A percentile compares a stretch with the other conserved stretches of the same genome.
These are phyloP conservation scores for Elaeagnus macrophylla DNA, from an alignment of 306 rosid genomes.

Conservation along the genomic window DNA sequence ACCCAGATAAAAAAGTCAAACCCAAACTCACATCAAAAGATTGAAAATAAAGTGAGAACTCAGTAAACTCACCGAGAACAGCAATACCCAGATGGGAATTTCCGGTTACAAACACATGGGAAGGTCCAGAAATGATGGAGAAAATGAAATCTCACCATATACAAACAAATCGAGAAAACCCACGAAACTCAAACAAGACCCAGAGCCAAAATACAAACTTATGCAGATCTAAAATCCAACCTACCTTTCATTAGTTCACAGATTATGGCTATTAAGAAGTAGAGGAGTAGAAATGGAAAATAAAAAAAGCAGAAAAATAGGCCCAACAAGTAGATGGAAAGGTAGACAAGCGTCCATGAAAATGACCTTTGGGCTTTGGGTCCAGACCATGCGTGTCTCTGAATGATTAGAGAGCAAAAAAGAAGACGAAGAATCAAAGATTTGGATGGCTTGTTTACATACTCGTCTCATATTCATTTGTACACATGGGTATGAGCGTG, in stretches of 20 bases:
- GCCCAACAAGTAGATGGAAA: no score
- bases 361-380: no score
- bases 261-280: not conserved
- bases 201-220: constrained; percentile 8
- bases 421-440: no score
- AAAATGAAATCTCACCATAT: not conserved
- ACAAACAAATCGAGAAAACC: constrained; percentile 6
- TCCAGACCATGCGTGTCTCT: no score
- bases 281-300: not conserved
- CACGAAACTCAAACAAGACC: constrained; percentile 22
- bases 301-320: constrained; percentile 8
- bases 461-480: no score
- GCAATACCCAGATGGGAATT: constrained; percentile 20
- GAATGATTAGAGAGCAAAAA: no score
- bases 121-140: not conserved
- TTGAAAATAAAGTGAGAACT: not conserved
- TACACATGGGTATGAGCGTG: no score
- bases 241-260: constrained; percentile 20
- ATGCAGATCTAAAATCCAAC: constrained; percentile 8
- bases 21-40: not conserved
- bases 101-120: not conserved
- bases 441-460: no score
- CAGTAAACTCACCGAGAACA: constrained; percentile 12
- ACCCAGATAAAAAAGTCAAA: constrained; percentile 5
- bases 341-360: no score